phyloP scores from a whole-genome alignment of 306 rosid species.

The Cicer bijugum region DNA sequence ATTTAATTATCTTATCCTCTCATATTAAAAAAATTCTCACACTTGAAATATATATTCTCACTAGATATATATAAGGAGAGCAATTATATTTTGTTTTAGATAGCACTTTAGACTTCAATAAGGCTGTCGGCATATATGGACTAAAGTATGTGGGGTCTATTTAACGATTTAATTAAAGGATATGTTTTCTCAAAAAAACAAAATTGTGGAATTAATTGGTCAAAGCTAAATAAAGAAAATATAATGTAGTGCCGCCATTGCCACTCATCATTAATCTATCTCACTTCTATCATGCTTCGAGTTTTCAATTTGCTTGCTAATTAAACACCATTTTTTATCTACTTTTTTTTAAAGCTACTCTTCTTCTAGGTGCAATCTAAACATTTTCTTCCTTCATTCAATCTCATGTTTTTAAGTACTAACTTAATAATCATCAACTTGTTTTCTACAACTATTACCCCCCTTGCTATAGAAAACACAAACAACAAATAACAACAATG shows the following conservation, averaged over 20 bases:
- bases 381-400: too few species aligned
- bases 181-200: background rate
- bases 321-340: too few species aligned
- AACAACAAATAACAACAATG: too few species aligned
- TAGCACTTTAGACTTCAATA: conserved; percentile 22
- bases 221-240: background rate
- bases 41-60: too few species aligned
- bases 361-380: too few species aligned
- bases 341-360: too few species aligned
- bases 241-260: background rate
- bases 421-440: background rate
- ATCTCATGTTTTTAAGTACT: too few species aligned
- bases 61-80: background rate
- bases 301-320: background rate
- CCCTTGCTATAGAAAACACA: background rate
- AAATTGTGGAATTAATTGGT: background rate
- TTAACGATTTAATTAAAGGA: background rate
- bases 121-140: conserved; percentile 21
- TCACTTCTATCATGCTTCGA: background rate
- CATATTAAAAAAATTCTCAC: too few species aligned
- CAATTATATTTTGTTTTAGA: conserved; percentile 39
- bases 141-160: background rate
- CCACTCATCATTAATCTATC: background rate
- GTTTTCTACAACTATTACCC: background rate
- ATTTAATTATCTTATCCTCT: too few species aligned